A percentile compares a stretch with the other conserved stretches of the same genome.
These are phyloP conservation scores for Aureobasidium sp. DNA, from an alignment of 2,329 filamentous ascomycete species.

Conservation along the genomic window DNA sequence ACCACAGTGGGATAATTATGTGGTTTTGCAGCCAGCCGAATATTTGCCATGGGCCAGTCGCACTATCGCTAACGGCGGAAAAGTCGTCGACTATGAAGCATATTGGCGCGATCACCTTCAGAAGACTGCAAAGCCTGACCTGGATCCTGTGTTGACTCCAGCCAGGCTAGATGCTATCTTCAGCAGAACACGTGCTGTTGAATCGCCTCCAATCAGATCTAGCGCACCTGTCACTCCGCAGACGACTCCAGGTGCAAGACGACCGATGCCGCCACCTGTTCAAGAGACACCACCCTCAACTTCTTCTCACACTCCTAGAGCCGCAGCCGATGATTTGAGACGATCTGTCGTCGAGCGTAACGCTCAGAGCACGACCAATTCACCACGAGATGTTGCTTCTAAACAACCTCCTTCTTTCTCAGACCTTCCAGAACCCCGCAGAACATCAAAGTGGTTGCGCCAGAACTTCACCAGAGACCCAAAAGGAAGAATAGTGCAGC, in stretches of 20 bases:
- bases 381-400: not conserved
- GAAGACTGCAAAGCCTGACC: not conserved
- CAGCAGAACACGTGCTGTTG: not conserved
- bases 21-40: not conserved
- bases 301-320: not conserved
- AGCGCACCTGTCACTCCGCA: not conserved
- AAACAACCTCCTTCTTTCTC: not conserved
- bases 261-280: not conserved
- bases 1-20: not conserved
- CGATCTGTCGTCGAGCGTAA: not conserved
- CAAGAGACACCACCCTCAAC: not conserved
- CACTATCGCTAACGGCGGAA: not conserved
- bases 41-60: not conserved
- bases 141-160: not conserved
- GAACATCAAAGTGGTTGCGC: not conserved
- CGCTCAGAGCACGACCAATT: not conserved
- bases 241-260: not conserved
- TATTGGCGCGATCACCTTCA: not conserved
- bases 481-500: not conserved
- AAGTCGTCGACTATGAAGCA: not conserved
- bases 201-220: not conserved
- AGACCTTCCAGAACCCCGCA: not conserved
- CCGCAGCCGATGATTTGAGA: not conserved
- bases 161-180: not conserved
- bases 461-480: not conserved